Base-by-base conservation (phyloP, 352 stramenopile species). In the Phytophthora ohioensis region DNA sequence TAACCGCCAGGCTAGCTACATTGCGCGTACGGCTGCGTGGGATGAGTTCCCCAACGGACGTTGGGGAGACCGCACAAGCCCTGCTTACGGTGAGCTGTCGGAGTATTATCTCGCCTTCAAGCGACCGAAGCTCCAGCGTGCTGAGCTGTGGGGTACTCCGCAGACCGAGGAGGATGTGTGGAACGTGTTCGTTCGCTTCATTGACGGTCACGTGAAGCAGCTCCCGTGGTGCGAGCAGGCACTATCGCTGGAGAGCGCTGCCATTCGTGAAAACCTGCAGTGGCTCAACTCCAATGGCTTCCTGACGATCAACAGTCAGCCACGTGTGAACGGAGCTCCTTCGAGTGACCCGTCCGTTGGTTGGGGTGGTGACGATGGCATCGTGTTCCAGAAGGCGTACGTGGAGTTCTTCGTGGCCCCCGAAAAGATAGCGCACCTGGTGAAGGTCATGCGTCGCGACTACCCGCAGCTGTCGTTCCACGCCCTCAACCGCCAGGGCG, bases 311-410 rank as follows among this genome's bases (percentile, higher is more conserved):
- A 99, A 99, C 73, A 97, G 88, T 57, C 92, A 97, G 75, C 87
- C 84, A 66, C 76, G 82, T 10, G 88, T 96, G 46, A 99, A 99
- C 84, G 97, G 92, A 27, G 91, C 80, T 64, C 78, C 85, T 21
- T 98, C 92, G 27, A 89, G 82, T 27, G 88, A 99, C 39, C 77
- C 85, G 43, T 82, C 79, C 35, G 98, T 99, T 74, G 98, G 98
- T 38, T 99, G 98, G 98, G 97, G 97, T 66, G 94, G 96, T 13
- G 80, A 90, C 51, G 89, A 97, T 55, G 98, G 98, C 27, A 91
- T 97, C 56, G 96, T 99, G 32, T 99, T 99, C 84, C 98, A 99
- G 84, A 99, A 99, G 85, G 97, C 96, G 6, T 99, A 99, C 81
- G 92, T 99, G 57, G 98, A 99, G 82, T 99, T 98, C 78, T 99